phyloP scores from a whole-genome alignment of 306 rosid genomes.

The Adenanthera pavonina region DNA sequence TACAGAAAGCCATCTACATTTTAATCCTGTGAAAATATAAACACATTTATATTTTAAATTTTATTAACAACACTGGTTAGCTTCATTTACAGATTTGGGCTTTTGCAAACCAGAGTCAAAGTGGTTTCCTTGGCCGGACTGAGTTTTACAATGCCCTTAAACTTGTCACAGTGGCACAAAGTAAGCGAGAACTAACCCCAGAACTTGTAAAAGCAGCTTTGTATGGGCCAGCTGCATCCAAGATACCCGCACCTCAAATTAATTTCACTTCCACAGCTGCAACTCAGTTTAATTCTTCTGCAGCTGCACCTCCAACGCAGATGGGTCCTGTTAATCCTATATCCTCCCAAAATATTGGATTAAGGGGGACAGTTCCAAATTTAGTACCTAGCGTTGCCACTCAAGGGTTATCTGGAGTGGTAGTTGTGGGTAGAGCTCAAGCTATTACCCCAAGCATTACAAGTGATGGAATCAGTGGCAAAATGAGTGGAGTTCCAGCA shows the following conservation, averaged over 20 bases:
- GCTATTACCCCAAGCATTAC: slow-evolving; percentile 47
- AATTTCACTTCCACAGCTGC: slow-evolving; percentile 56
- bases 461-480: slow-evolving; percentile 57
- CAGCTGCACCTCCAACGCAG: slow-evolving; percentile 44
- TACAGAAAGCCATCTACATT: slow-evolving; percentile 10
- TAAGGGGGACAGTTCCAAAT: slow-evolving; percentile 58
- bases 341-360: slow-evolving; percentile 59
- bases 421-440: slow-evolving; percentile 47
- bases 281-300: slow-evolving; percentile 54
- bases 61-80: slow-evolving; percentile 29
- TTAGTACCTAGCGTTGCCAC: slow-evolving; percentile 45
- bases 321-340: slow-evolving; percentile 46
- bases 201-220: slow-evolving; percentile 94
- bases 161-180: slow-evolving; percentile 98
- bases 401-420: slow-evolving; percentile 58
- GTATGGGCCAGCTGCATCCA: slow-evolving; percentile 86
- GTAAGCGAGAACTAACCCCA: slow-evolving; percentile 84
- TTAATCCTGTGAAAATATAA: neutral
- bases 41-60: neutral
- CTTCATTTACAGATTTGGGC: slow-evolving; percentile 82
- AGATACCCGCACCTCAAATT: slow-evolving; percentile 95
- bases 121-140: slow-evolving; percentile 77
- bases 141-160: slow-evolving; percentile 98
- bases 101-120: slow-evolving; percentile 74
- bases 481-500: slow-evolving; percentile 50